These are phyloP conservation scores for Thielaviopsis cerberus DNA, from an alignment of 2,329 filamentous ascomycete genomes.

Conservation along the genomic window DNA sequence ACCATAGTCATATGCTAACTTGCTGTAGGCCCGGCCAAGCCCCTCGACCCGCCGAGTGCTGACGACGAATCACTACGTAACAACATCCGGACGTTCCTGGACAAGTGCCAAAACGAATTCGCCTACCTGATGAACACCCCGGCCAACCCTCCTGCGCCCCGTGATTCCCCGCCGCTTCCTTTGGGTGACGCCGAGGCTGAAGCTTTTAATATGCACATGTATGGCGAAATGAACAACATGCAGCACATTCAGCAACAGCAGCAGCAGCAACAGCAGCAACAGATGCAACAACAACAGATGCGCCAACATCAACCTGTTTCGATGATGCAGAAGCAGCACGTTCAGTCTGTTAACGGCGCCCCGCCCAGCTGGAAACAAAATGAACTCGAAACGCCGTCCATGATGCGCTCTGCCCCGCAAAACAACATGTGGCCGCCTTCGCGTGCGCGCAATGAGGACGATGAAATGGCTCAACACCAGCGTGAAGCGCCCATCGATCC, in stretches of 20 bases:
- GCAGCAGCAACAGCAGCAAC: constrained; percentile 10
- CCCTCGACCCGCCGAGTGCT: constrained; percentile 21
- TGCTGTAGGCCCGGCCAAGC: constrained; percentile 6
- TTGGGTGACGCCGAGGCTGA: constrained; percentile 17
- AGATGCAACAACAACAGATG: constrained; percentile 7
- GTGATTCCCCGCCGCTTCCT: constrained; percentile 40
- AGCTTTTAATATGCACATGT: constrained; percentile 28
- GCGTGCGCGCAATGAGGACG: not conserved
- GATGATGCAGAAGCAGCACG: constrained; percentile 37
- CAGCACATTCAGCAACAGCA: not conserved
- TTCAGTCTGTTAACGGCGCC: constrained; percentile 17
- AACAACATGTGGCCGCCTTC: not conserved
- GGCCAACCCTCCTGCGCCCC: constrained; percentile 45
- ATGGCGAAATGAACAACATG: not conserved
- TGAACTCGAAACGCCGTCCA: constrained; percentile 29
- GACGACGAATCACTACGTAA: constrained; percentile 33
- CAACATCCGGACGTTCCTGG: constrained; percentile 41
- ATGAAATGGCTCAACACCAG: not conserved
- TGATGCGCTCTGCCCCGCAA: constrained; percentile 30
- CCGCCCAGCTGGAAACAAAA: constrained; percentile 18
- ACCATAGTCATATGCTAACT: not conserved
- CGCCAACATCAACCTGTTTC: not conserved
- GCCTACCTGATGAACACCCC: constrained; percentile 51
- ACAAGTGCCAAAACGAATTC: constrained; percentile 46
- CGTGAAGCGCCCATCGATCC: not conserved